A percentile compares a stretch with the other conserved stretches of the same genome.
Conservation (phyloP, 129 eudicot genomes). For the Flaveria trinervia region DNA sequence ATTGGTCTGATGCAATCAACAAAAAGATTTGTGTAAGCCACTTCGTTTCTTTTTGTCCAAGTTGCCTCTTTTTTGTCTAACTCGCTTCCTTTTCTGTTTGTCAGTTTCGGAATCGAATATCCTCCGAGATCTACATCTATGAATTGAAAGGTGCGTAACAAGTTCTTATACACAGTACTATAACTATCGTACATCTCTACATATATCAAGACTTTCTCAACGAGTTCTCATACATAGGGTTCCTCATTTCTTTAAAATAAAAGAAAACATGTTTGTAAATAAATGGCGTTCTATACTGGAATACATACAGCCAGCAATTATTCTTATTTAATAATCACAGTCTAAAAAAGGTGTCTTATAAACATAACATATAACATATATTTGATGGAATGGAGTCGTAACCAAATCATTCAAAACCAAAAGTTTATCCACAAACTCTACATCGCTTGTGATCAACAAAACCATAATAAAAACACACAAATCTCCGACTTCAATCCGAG, state of each 20-base stretch:
- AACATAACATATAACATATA: constrained; percentile 20
- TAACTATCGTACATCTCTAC: too few species aligned
- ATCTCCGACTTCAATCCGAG: not conserved
- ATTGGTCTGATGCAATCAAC: too few species aligned
- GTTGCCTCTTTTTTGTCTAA: too few species aligned
- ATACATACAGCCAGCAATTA: constrained; percentile 5
- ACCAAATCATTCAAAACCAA: constrained; percentile 26
- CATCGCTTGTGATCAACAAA: constrained; percentile 25
- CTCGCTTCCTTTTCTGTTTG: too few species aligned
- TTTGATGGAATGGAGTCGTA: constrained; percentile 13
- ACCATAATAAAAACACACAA: constrained; percentile 13
- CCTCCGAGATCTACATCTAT: too few species aligned
- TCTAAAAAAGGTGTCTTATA: constrained; percentile 22
- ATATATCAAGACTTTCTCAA: too few species aligned
- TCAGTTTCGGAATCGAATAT: too few species aligned
- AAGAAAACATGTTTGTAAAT: not conserved
- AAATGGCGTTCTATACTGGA: not conserved
- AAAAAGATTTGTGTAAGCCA: too few species aligned
- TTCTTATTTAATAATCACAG: constrained; percentile 22
- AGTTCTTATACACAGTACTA: too few species aligned
- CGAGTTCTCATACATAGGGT: too few species aligned
- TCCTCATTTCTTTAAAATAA: not conserved
- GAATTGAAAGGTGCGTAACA: too few species aligned
- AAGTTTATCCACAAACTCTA: constrained; percentile 29
- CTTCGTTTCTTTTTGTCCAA: too few species aligned